Conservation (phyloP, 23 red algal genomes). For the Cyanidium caldarium region DNA sequence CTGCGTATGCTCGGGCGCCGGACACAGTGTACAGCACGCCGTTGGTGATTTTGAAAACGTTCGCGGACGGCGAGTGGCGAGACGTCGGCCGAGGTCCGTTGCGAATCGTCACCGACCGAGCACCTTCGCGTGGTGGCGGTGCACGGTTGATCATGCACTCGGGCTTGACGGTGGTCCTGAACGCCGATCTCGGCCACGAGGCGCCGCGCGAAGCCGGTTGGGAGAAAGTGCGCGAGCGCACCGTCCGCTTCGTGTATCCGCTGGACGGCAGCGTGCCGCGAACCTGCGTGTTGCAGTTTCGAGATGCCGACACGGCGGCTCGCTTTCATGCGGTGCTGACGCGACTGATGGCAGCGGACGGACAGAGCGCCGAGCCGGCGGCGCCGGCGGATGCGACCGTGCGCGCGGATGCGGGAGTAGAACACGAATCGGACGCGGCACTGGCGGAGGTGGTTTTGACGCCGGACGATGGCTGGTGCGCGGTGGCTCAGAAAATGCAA, state of each 20-base stretch:
- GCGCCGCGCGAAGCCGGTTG: neutral
- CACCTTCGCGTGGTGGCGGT: neutral
- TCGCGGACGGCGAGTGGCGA: constrained; percentile 1
- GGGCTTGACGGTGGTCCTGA: neutral
- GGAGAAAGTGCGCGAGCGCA: constrained; percentile 3
- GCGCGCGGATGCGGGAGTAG: too few relatives aligned
- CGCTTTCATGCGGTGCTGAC: neutral
- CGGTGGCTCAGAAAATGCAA: too few relatives aligned
- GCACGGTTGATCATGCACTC: neutral
- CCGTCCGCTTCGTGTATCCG: neutral
- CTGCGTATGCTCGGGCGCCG: too few relatives aligned
- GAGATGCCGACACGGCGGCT: neutral
- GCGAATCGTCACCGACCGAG: neutral
- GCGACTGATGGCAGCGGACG: neutral
- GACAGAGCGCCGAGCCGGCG: too few relatives aligned
- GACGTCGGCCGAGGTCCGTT: neutral
- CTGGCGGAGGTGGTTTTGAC: too few relatives aligned
- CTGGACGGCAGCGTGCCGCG: neutral
- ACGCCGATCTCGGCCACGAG: neutral
- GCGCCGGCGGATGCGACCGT: too few relatives aligned
- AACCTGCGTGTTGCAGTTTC: neutral
- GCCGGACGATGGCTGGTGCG: too few relatives aligned
- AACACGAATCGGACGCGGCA: too few relatives aligned
- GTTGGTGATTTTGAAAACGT: neutral
- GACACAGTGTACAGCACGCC: neutral